Evolutionary conservation across 1,284 basidiomycete genomes (phyloP).

Genomic region (Sanghuangporus weigelae): DNA sequence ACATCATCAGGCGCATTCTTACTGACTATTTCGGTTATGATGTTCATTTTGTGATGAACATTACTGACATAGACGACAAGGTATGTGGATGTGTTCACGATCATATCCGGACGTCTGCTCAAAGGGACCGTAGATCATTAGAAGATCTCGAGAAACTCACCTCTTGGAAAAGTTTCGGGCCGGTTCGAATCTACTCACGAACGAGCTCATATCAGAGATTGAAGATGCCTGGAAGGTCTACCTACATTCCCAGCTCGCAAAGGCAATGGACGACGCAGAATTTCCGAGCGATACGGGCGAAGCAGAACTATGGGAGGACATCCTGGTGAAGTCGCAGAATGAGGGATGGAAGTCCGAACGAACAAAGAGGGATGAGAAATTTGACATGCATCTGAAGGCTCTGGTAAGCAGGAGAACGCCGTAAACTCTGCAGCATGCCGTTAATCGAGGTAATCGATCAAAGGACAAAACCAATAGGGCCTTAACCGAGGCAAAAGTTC

Average conservation of each 20-base stretch:
- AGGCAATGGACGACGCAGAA: slow-evolving; percentile 46
- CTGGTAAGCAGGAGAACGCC: slow-evolving; percentile 46
- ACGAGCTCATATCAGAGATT: slow-evolving; percentile 56
- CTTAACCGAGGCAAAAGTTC: slow-evolving; percentile 38
- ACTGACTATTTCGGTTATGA: slow-evolving; percentile 97
- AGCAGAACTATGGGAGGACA: slow-evolving; percentile 45
- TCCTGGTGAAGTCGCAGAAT: slow-evolving; percentile 46
- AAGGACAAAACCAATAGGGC: slow-evolving; percentile 54
- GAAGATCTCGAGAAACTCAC: slow-evolving; percentile 82
- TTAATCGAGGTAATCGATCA: not conserved
- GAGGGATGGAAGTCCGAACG: slow-evolving; percentile 66
- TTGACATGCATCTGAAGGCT: slow-evolving; percentile 78
- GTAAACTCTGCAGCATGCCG: not conserved
- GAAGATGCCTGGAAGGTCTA: slow-evolving; percentile 62
- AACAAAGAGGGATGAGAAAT: slow-evolving; percentile 81
- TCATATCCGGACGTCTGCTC: slow-evolving; percentile 16
- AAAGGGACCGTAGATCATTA: slow-evolving; percentile 66
- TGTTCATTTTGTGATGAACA: slow-evolving; percentile 99
- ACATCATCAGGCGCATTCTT: slow-evolving; percentile 90
- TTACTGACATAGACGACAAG: slow-evolving; percentile 99
- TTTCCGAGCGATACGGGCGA: slow-evolving; percentile 45
- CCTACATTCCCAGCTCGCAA: slow-evolving; percentile 54
- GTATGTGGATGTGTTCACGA: slow-evolving; percentile 38
- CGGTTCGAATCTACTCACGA: slow-evolving; percentile 51
- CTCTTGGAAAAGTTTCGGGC: slow-evolving; percentile 65